These are phyloP conservation scores for Peltaster fructicola DNA, from an alignment of 2,329 filamentous ascomycete species.

Conservation along the genomic window DNA sequence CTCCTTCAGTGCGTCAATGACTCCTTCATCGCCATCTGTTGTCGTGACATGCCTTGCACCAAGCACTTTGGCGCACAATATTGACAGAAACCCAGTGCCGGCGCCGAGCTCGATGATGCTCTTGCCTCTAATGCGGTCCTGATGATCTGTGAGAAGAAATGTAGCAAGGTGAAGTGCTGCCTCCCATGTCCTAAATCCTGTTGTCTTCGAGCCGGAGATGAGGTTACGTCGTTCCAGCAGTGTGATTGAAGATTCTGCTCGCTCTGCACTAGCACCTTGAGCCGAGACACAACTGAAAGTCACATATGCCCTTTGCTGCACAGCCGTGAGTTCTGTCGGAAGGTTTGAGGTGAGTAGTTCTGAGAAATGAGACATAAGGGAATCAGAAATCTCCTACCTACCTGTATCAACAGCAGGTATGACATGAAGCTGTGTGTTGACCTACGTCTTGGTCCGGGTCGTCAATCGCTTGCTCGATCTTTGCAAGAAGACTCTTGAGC, in stretches of 20 bases:
- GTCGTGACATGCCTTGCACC: slow-evolving; percentile 41
- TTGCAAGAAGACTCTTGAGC: slow-evolving; percentile 53
- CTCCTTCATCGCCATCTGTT: slow-evolving; percentile 58
- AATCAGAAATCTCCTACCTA: slow-evolving; percentile 62
- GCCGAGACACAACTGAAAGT: slow-evolving; percentile 39
- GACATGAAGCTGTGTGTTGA: slow-evolving; percentile 8
- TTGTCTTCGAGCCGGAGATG: slow-evolving; percentile 54
- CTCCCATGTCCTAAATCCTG: slow-evolving; percentile 67
- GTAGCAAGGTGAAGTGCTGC: slow-evolving; percentile 56
- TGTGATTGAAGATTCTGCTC: slow-evolving; percentile 29
- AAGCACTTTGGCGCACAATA: slow-evolving; percentile 54
- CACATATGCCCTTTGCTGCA: slow-evolving; percentile 57
- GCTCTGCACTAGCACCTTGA: slow-evolving; percentile 4
- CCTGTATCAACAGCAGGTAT: slow-evolving; percentile 9
- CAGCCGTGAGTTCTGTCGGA: slow-evolving; percentile 45
- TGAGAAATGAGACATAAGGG: slow-evolving; percentile 54
- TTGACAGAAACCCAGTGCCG: slow-evolving; percentile 58
- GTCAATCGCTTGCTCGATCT: slow-evolving; percentile 55
- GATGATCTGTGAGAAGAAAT: slow-evolving; percentile 38
- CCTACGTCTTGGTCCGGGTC: slow-evolving; percentile 82
- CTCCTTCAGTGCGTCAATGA: slow-evolving; percentile 48
- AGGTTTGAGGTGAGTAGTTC: slow-evolving; percentile 45
- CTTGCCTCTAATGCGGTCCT: slow-evolving; percentile 32
- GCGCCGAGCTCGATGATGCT: slow-evolving; percentile 55
- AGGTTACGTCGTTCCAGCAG: slow-evolving; percentile 52